Conservation (phyloP, 2,329 filamentous ascomycete species). For the Cryphonectria carpinicola region DNA sequence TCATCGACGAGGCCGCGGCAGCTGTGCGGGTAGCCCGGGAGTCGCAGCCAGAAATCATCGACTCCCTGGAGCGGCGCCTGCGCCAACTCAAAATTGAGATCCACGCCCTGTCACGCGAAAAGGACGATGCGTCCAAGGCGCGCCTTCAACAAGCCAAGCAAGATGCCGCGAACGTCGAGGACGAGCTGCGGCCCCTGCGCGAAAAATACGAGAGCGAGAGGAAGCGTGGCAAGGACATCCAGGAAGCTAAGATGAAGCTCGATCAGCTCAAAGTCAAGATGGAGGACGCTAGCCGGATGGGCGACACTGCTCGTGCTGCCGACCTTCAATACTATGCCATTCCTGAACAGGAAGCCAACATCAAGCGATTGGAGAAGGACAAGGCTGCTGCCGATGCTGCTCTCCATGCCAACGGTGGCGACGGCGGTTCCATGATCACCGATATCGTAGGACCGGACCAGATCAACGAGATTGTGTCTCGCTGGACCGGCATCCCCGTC, state of each 20-base stretch:
- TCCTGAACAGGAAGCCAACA: constrained; percentile 82
- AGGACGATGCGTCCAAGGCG: constrained; percentile 87
- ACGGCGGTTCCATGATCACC: constrained; percentile 76
- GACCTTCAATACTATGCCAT: constrained; percentile 98
- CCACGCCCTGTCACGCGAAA: constrained; percentile 89
- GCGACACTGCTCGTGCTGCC: constrained; percentile 84
- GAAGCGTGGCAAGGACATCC: constrained; percentile 85
- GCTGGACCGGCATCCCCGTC: constrained; percentile 98
- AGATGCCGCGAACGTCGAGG: constrained; percentile 91
- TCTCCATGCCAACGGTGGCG: constrained; percentile 58
- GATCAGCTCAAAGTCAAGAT: constrained; percentile 89
- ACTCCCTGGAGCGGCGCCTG: constrained; percentile 87
- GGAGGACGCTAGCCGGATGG: constrained; percentile 87
- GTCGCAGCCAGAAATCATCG: constrained; percentile 93
- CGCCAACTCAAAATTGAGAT: constrained; percentile 97
- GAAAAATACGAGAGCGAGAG: constrained; percentile 97
- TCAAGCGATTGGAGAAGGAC: constrained; percentile 79
- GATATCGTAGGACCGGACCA: constrained; percentile 96
- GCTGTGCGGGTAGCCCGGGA: constrained; percentile 95
- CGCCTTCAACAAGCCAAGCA: constrained; percentile 83
- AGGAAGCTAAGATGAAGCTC: constrained; percentile 93
- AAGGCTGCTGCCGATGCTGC: constrained; percentile 78
- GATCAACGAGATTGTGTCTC: constrained; percentile 97
- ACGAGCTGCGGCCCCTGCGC: constrained; percentile 87
- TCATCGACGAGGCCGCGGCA: constrained; percentile 94